A percentile compares a stretch with the other conserved stretches of the same genome.
Evolutionary conservation across 2,329 filamentous ascomycete genomes (phyloP).

Genomic region (Penicillium janthinellum): DNA sequence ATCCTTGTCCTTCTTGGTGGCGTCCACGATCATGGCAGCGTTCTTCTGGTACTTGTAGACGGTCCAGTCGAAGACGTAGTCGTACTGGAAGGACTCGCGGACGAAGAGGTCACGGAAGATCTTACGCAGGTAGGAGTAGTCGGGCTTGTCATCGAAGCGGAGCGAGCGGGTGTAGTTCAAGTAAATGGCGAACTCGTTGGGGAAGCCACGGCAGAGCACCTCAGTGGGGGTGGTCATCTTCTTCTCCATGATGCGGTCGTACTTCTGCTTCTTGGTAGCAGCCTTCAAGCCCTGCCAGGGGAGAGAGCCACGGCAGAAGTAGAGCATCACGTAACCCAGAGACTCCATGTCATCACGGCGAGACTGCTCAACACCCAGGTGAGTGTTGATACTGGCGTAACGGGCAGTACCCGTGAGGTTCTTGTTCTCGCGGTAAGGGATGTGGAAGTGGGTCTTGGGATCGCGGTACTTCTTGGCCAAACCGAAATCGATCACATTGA

Average conservation of each 20-base stretch:
- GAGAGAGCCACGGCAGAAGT: slow-evolving; percentile 98
- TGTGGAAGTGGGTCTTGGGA: slow-evolving; percentile 99
- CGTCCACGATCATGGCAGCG: slow-evolving; percentile 88
- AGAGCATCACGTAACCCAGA: slow-evolving; percentile 98
- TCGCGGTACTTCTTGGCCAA: slow-evolving; percentile 99
- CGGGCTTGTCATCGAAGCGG: slow-evolving; percentile 98
- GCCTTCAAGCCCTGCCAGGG: slow-evolving; percentile 99
- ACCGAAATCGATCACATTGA: slow-evolving; percentile 99
- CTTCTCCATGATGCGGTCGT: slow-evolving; percentile 99
- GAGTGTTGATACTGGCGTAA: slow-evolving; percentile 98
- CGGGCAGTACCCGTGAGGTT: slow-evolving; percentile 98
- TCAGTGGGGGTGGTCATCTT: slow-evolving; percentile 99
- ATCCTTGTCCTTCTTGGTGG: slow-evolving; percentile 70
- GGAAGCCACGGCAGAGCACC: slow-evolving; percentile 97
- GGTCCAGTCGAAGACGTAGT: slow-evolving; percentile 99
- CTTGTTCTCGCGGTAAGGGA: slow-evolving; percentile 99
- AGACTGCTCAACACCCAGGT: slow-evolving; percentile 97
- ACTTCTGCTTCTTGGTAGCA: slow-evolving; percentile 99
- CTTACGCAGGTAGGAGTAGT: slow-evolving; percentile 99
- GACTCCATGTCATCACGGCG: slow-evolving; percentile 99
- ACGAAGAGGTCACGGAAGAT: slow-evolving; percentile 99
- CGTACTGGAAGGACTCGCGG: slow-evolving; percentile 98
- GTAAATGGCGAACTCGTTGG: slow-evolving; percentile 99
- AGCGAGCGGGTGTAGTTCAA: slow-evolving; percentile 98
- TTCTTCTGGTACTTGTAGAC: slow-evolving; percentile 99